A percentile compares a stretch with the other conserved stretches of the same genome.
These are phyloP conservation scores for Alternaria arbusti DNA, from an alignment of 2,329 filamentous ascomycete genomes.

Conservation along the genomic window DNA sequence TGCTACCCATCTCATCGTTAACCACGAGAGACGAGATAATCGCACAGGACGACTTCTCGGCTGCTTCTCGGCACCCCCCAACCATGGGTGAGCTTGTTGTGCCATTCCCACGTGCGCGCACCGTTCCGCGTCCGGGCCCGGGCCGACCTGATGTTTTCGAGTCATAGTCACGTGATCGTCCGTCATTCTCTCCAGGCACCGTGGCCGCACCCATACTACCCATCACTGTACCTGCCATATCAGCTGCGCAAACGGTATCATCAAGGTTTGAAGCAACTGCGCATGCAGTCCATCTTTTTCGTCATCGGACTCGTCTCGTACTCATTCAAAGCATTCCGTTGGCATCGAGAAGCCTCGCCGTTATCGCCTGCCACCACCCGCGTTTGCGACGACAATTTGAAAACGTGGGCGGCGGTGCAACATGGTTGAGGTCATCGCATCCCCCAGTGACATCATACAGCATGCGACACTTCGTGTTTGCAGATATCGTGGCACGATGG, in stretches of 20 bases:
- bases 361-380: background rate
- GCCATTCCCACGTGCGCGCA: slow-evolving; percentile 4
- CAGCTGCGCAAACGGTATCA: background rate
- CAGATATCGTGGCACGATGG: slow-evolving; percentile 1
- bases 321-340: background rate
- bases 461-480: background rate
- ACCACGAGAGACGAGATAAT: background rate
- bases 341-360: background rate
- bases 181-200: background rate
- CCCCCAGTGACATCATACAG: background rate
- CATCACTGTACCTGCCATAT: background rate
- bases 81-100: background rate
- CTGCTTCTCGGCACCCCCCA: background rate
- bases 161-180: background rate
- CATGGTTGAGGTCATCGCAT: background rate
- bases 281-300: background rate
- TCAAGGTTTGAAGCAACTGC: background rate
- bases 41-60: background rate
- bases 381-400: background rate
- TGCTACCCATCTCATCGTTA: background rate
- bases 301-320: background rate
- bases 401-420: background rate
- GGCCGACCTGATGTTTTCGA: background rate
- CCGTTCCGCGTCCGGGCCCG: slow-evolving; percentile 2
- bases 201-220: background rate